Percentiles rank a stretch among this genome's conserved stretches.
phyloP scores from a whole-genome alignment of 2,329 filamentous ascomycete species.

The Ceratocystiopsis brevicomis region DNA sequence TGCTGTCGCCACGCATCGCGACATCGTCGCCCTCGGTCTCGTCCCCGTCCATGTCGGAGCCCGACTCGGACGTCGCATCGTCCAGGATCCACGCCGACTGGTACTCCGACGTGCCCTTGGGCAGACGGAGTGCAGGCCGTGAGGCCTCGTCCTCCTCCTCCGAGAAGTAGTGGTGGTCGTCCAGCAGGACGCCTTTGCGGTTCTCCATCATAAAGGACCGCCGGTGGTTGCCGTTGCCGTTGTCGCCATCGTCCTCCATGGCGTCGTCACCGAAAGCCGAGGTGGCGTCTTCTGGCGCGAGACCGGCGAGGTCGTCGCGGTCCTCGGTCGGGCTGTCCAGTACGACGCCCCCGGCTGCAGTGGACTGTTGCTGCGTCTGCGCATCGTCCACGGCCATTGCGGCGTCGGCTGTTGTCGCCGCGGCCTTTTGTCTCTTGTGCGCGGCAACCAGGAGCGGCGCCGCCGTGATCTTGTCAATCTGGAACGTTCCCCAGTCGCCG shows the following conservation, averaged over 20 bases:
- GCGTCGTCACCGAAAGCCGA: slow-evolving; percentile 43
- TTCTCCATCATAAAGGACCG: slow-evolving; percentile 15
- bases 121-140: slow-evolving; percentile 51
- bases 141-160: slow-evolving; percentile 55
- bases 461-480: slow-evolving; percentile 73
- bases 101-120: slow-evolving; percentile 82
- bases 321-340: slow-evolving; percentile 60
- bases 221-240: slow-evolving; percentile 21
- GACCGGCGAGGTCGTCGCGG: slow-evolving; percentile 61
- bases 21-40: slow-evolving; percentile 38
- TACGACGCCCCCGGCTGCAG: slow-evolving; percentile 18
- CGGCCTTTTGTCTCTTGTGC: slow-evolving; percentile 36
- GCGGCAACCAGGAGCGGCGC: slow-evolving; percentile 39
- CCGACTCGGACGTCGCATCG: slow-evolving; percentile 59
- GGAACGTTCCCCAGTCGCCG: slow-evolving; percentile 85
- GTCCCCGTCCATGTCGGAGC: slow-evolving; percentile 60
- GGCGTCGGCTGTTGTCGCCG: slow-evolving; percentile 16
- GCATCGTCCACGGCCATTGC: slow-evolving; percentile 47
- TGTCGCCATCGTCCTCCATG: slow-evolving; percentile 34
- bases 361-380: slow-evolving; percentile 15
- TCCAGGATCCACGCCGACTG: slow-evolving; percentile 84
- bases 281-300: slow-evolving; percentile 69
- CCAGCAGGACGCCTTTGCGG: slow-evolving; percentile 76
- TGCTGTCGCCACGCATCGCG: slow-evolving; percentile 14
- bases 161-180: slow-evolving; percentile 96